These are phyloP conservation scores for Santalum album DNA, from an alignment of 164 flowering plant genomes.

Conservation along the genomic window DNA sequence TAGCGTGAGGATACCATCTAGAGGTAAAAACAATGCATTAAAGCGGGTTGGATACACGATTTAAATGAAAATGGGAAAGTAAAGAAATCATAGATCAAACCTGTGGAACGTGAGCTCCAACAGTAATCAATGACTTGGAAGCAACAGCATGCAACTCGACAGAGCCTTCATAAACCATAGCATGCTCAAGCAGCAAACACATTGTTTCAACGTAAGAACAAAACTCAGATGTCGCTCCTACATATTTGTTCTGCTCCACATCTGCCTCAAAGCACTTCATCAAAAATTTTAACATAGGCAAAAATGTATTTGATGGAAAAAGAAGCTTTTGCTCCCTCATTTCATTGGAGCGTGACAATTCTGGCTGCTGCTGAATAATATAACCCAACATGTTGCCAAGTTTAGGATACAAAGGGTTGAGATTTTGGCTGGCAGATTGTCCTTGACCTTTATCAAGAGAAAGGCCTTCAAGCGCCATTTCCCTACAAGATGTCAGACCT, in stretches of 20 bases:
- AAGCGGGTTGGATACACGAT: not conserved
- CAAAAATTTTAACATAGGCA: slow-evolving; percentile 74
- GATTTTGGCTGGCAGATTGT: slow-evolving; percentile 15
- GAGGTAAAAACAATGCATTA: slow-evolving; percentile 10
- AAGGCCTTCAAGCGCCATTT: slow-evolving; percentile 90
- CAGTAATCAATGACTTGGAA: slow-evolving; percentile 56
- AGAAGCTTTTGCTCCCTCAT: slow-evolving; percentile 57
- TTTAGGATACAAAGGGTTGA: slow-evolving; percentile 46
- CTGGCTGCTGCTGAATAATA: slow-evolving; percentile 69
- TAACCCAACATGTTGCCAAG: slow-evolving; percentile 60
- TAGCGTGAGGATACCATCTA: slow-evolving; percentile 73
- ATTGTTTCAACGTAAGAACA: slow-evolving; percentile 43
- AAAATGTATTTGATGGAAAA: slow-evolving; percentile 70
- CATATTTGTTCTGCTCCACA: slow-evolving; percentile 20
- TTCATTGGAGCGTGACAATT: slow-evolving; percentile 44
- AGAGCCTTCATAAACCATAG: slow-evolving; percentile 88
- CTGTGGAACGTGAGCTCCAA: slow-evolving; percentile 71
- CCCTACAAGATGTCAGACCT: slow-evolving; percentile 35
- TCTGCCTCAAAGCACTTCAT: slow-evolving; percentile 72
- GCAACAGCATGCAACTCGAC: slow-evolving; percentile 85
- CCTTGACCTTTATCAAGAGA: slow-evolving; percentile 46
- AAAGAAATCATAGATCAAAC: slow-evolving; percentile 20
- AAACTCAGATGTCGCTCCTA: slow-evolving; percentile 26
- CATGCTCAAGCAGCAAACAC: slow-evolving; percentile 82
- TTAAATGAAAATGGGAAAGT: not conserved